These are phyloP conservation scores for Phalaenopsis aphrodite DNA, from an alignment of 106 monocot species.

Conservation along the genomic window DNA sequence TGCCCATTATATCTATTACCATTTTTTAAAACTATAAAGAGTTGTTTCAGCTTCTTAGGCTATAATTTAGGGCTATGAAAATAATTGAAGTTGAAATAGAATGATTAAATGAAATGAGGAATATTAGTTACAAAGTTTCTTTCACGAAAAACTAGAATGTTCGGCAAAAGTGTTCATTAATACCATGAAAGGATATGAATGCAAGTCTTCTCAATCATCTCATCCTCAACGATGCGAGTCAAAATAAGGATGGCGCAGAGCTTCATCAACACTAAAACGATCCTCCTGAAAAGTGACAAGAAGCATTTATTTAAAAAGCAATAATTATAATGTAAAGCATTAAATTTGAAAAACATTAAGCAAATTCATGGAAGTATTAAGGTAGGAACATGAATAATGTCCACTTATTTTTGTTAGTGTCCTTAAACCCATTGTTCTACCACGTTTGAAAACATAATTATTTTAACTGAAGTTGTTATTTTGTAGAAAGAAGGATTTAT, in stretches of 20 bases:
- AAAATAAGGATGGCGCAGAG: conserved; percentile 75
- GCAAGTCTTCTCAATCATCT: background rate
- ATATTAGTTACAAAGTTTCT: background rate
- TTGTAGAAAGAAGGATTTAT: too few species aligned
- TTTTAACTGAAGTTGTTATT: too few species aligned
- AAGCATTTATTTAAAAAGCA: background rate
- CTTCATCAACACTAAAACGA: conserved; percentile 77
- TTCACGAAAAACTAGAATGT: background rate
- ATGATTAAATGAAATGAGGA: background rate
- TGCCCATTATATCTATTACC: too few species aligned
- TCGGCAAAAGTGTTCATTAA: background rate
- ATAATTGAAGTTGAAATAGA: background rate
- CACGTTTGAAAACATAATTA: too few species aligned
- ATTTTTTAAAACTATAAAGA: too few species aligned
- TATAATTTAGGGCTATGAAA: background rate
- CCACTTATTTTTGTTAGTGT: too few species aligned
- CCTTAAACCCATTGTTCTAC: too few species aligned
- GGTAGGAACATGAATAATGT: background rate
- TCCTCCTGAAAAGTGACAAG: conserved; percentile 52
- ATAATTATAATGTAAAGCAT: background rate
- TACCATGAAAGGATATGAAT: background rate
- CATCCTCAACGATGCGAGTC: conserved; percentile 7
- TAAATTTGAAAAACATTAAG: background rate
- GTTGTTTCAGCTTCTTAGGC: too few species aligned
- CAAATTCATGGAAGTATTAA: background rate